Conservation (phyloP, 495 filamentous ascomycete genomes). For the Amphirosellinia nigrospora region DNA sequence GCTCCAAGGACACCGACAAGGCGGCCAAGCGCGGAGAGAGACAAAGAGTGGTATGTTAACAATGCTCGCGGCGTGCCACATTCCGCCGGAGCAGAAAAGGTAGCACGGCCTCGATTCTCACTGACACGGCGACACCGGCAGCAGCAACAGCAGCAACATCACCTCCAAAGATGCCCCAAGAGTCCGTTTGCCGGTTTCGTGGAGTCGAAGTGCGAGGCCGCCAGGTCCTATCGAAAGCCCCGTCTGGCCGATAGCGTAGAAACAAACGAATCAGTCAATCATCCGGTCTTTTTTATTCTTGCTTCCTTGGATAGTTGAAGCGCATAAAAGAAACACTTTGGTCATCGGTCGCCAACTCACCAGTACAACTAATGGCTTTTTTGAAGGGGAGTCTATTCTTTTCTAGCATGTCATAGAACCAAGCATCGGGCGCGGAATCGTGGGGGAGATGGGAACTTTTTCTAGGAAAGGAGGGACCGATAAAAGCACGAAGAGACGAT, state of each 20-base stretch:
- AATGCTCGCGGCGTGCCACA: slow-evolving; percentile 38
- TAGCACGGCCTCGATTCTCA: slow-evolving; percentile 40
- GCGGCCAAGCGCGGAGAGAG: slow-evolving; percentile 44
- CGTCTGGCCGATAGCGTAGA: slow-evolving; percentile 71
- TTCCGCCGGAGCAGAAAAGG: slow-evolving; percentile 46
- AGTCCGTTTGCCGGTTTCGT: slow-evolving; percentile 86
- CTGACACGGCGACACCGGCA: slow-evolving; percentile 49
- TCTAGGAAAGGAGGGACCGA: not conserved
- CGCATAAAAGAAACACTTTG: not conserved
- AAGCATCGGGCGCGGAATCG: slow-evolving; percentile 16
- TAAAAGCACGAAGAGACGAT: slow-evolving; percentile 23
- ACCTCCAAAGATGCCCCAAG: slow-evolving; percentile 53
- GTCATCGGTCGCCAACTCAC: not conserved
- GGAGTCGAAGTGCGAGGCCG: slow-evolving; percentile 81
- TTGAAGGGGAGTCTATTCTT: slow-evolving; percentile 4
- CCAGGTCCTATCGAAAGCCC: slow-evolving; percentile 86
- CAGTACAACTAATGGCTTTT: not conserved
- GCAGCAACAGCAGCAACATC: slow-evolving; percentile 35
- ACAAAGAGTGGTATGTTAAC: slow-evolving; percentile 44
- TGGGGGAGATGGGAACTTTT: not conserved
- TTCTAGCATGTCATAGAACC: slow-evolving; percentile 24
- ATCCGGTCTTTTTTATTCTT: not conserved
- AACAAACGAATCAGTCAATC: not conserved
- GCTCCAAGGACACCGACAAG: slow-evolving; percentile 52
- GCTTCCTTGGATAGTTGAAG: not conserved